Evolutionary conservation across 2,329 filamentous ascomycete species (phyloP), one percentile per base, ranked within the genome.

Genomic region (Ceratocystis cacaofunesta): DNA sequence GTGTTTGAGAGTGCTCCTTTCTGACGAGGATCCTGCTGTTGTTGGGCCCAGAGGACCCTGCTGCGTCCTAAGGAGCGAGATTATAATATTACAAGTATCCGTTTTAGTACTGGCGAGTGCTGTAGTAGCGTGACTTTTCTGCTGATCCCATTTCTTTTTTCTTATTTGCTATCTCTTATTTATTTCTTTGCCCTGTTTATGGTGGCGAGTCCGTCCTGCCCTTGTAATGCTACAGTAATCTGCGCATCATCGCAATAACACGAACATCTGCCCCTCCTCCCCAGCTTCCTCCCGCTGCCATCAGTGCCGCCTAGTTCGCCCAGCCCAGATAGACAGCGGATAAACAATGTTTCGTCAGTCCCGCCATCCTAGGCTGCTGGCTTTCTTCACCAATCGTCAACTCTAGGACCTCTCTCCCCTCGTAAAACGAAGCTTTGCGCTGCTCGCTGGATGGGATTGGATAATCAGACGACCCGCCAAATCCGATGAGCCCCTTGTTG

Each of bases 261-360:
- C 48, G 22, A 50, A 19, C 48, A 55, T 28, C 7, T 25, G 19
- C 19, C 10, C 19, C 6, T 30, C 19, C 22, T 8, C 50, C 12
- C 19, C 17, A 58, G 55, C 55, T 58, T 58, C 55, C 55, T 58
- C 55, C 55, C 55, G 55, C 55, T 58, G 55, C 55, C 55, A 36
- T 36, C 4, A 58, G 52, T 32, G 22, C 4, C 52, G 3, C 25
- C 52, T 36, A 36, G 32, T 36, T 36, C 8, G 32, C 1, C 32
- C 32, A 36, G 22, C 28, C 52, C 19, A 30, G 22, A n/a, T 1
- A 10, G 55, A 36, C 30, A 19, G 55, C 28, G 55, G 55, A 36
- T 58, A 58, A 58, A 58, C 55, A 58, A 58, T 36, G 55, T 58
- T 32, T 32, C 12, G 30, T 36, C 12, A 15, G 32, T 32, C 28